Percentiles rank a stretch among this genome's conserved stretches.
phyloP scores from a whole-genome alignment of 1,284 basidiomycete genomes.

The Cystobasidium sp. region DNA sequence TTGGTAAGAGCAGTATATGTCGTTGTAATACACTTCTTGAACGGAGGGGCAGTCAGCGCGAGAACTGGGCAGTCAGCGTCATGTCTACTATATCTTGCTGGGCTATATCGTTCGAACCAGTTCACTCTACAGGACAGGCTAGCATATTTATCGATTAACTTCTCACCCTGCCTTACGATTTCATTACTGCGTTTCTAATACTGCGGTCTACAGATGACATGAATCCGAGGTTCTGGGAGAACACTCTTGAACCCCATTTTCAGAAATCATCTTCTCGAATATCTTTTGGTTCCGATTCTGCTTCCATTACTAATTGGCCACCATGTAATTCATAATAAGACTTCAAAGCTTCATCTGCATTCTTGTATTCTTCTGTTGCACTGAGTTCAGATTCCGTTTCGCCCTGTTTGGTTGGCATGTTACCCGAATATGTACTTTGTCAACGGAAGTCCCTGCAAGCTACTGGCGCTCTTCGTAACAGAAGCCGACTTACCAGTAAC shows the following conservation, averaged over 20 bases:
- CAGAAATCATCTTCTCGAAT: conserved; percentile 26
- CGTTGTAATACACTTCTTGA: too few relatives aligned
- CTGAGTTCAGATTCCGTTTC: conserved; percentile 63
- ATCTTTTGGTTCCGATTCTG: conserved; percentile 31
- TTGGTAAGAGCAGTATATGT: too few relatives aligned
- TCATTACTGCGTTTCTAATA: background rate
- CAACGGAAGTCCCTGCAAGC: background rate
- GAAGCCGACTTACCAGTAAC: conserved; percentile 67
- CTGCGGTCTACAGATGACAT: too few relatives aligned
- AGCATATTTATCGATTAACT: too few relatives aligned
- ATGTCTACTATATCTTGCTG: too few relatives aligned
- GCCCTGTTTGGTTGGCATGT: conserved; percentile 3
- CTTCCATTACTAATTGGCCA: conserved; percentile 31
- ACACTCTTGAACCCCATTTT: background rate
- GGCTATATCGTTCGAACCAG: too few relatives aligned
- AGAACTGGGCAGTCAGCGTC: too few relatives aligned
- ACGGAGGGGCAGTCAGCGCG: too few relatives aligned
- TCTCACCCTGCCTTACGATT: too few relatives aligned
- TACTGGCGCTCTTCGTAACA: background rate
- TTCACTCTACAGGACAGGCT: too few relatives aligned
- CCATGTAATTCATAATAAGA: conserved; percentile 32
- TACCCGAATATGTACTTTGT: background rate
- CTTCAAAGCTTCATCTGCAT: conserved; percentile 35
- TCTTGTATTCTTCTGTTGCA: conserved; percentile 57
- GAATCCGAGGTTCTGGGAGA: background rate